Evolutionary conservation across 768 basidiomycete species (phyloP).

Genomic region (Mycena sanguinolenta): DNA sequence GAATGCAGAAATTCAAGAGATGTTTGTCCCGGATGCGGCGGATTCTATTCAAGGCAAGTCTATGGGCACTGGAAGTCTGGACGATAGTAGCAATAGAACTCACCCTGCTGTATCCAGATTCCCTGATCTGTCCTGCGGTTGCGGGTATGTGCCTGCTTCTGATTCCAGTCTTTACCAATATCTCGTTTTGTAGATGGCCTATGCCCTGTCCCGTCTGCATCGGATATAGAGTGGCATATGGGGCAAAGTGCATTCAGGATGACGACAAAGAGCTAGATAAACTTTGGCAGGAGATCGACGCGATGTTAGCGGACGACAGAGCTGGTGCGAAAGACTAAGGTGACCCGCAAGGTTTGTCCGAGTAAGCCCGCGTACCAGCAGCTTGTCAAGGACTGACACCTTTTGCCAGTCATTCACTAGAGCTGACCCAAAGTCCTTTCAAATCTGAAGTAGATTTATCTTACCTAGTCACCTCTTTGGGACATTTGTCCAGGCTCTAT

Average conservation of each 20-base stretch:
- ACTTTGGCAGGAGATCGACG: slow-evolving; percentile 22
- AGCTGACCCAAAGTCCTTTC: too few relatives aligned
- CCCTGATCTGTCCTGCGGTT: slow-evolving; percentile 2
- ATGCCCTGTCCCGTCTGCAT: slow-evolving; percentile 30
- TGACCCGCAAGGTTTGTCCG: too few relatives aligned
- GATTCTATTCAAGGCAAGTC: background rate
- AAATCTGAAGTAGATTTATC: too few relatives aligned
- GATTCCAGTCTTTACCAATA: too few relatives aligned
- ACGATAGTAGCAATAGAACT: background rate
- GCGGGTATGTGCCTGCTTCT: slow-evolving; percentile 9
- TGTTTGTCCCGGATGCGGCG: slow-evolving; percentile 27
- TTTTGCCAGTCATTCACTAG: too few relatives aligned
- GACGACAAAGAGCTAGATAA: slow-evolving; percentile 11
- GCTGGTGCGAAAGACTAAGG: background rate
- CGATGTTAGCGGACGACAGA: slow-evolving; percentile 13
- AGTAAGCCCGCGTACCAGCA: too few relatives aligned
- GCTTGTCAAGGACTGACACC: too few relatives aligned
- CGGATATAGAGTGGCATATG: slow-evolving; percentile 16
- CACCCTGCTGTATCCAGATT: slow-evolving; percentile 9
- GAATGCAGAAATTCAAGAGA: slow-evolving; percentile 23
- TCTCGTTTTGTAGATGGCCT: slow-evolving; percentile 16
- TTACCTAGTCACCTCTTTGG: too few relatives aligned
- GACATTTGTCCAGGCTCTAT: too few relatives aligned
- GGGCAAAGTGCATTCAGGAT: slow-evolving; percentile 19
- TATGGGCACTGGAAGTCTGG: background rate